These are phyloP conservation scores for Papilionanthe hybrid DNA, from an alignment of 116 monocot species.

Conservation along the genomic window DNA sequence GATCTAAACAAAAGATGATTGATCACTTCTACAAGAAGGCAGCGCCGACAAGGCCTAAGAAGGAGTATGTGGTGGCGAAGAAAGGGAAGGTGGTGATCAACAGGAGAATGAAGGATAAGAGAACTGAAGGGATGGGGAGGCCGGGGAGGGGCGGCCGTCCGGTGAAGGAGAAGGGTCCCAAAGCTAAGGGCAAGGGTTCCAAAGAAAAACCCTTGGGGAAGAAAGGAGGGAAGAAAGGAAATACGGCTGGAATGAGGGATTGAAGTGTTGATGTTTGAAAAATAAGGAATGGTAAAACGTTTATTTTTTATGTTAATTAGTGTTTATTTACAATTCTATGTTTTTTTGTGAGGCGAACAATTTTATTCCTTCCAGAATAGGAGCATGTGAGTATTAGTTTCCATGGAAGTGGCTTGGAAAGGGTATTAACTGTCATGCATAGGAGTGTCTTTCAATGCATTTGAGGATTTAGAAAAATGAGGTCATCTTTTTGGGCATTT, in stretches of 20 bases:
- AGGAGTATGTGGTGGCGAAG: slow-evolving; percentile 96
- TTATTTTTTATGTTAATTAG: no score
- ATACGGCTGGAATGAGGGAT: background rate
- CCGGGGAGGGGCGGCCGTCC: slow-evolving; percentile 31
- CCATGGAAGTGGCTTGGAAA: no score
- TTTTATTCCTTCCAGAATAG: no score
- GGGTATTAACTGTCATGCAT: no score
- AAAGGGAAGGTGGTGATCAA: slow-evolving; percentile 90
- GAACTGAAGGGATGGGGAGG: slow-evolving; percentile 42
- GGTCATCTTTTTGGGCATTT: no score
- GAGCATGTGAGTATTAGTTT: no score
- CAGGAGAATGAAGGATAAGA: slow-evolving; percentile 73
- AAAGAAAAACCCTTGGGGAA: background rate
- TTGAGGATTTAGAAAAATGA: no score
- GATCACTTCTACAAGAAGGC: slow-evolving; percentile 80
- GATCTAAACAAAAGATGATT: slow-evolving; percentile 84
- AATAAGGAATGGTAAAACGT: no score
- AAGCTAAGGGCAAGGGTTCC: slow-evolving; percentile 11
- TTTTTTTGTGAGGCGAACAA: no score
- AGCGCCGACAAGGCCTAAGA: slow-evolving; percentile 66
- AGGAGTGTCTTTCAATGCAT: no score
- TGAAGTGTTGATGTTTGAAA: slow-evolving; percentile 20
- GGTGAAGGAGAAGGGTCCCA: slow-evolving; percentile 31
- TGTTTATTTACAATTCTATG: no score
- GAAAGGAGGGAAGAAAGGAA: slow-evolving; percentile 14